Evolutionary conservation across 306 rosid genomes (phyloP).

Genomic region (Acacia crassicarpa): DNA sequence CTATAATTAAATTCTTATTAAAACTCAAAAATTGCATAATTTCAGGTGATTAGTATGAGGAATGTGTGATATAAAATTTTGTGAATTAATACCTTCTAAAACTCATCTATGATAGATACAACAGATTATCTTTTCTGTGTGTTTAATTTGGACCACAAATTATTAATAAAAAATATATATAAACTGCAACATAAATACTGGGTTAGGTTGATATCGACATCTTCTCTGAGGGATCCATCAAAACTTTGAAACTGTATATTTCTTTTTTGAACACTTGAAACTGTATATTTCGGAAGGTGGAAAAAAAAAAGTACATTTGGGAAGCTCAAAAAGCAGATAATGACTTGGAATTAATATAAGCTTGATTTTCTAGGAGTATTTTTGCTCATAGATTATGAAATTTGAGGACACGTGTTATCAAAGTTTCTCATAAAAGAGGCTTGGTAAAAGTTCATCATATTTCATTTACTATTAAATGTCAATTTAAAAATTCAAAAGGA

Average conservation of each 20-base stretch:
- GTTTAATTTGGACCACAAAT: neutral
- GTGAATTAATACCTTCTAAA: no score
- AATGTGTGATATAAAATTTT: no score
- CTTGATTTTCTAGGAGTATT: neutral
- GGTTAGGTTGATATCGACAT: neutral
- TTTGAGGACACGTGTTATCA: neutral
- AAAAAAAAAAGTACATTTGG: neutral
- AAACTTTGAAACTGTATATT: neutral
- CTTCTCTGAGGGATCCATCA: neutral
- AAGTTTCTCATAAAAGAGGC: neutral
- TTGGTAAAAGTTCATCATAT: neutral
- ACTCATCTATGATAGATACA: neutral
- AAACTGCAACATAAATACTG: neutral
- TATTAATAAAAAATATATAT: neutral
- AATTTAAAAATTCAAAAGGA: neutral
- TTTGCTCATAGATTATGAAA: no score
- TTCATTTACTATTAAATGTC: neutral
- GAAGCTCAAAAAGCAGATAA: neutral
- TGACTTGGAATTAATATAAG: neutral
- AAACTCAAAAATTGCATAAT: no score
- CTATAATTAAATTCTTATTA: no score
- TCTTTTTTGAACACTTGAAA: no score
- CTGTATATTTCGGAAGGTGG: neutral
- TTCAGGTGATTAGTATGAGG: no score
- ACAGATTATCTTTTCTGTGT: neutral